Conservation (phyloP, 148 eudicot species). For the Chenopodium formosanum region DNA sequence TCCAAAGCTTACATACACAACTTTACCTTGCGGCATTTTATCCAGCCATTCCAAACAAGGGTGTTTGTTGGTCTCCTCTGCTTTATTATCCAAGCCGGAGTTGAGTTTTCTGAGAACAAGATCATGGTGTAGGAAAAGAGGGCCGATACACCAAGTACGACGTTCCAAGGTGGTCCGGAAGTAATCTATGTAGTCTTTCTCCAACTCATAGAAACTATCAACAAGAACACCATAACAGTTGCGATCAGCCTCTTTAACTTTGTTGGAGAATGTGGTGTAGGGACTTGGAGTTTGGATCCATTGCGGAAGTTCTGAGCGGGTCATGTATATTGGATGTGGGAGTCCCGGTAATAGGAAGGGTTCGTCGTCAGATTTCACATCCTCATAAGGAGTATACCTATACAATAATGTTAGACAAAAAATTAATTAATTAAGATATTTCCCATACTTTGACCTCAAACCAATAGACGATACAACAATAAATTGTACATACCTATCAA, state of each 20-base stretch:
- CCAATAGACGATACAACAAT: too few species aligned
- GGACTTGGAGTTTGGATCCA: conserved; percentile 10
- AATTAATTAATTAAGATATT: too few species aligned
- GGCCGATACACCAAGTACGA: conserved; percentile 17
- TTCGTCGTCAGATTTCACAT: conserved; percentile 7
- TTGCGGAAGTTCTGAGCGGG: conserved; percentile 15
- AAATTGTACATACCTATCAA: neutral
- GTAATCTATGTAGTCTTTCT: neutral
- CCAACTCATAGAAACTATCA: conserved; percentile 18
- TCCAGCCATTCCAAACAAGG: conserved; percentile 21
- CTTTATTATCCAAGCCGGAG: neutral
- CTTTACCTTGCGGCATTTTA: neutral
- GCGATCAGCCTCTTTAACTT: conserved; percentile 6
- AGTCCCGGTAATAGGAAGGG: conserved; percentile 15
- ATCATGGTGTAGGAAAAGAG: neutral
- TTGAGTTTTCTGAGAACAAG: neutral
- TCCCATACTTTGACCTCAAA: too few species aligned
- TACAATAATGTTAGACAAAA: neutral
- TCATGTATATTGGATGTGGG: conserved; percentile 15
- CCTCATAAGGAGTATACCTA: conserved; percentile 12
- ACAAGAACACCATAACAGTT: conserved; percentile 19
- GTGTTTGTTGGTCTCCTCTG: neutral
- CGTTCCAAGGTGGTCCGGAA: conserved; percentile 9
- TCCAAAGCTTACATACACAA: conserved; percentile 19
- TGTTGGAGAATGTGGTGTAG: conserved; percentile 12